These are phyloP conservation scores for Calonectria leucothoes DNA, from an alignment of 2,329 filamentous ascomycete species.

Conservation along the genomic window DNA sequence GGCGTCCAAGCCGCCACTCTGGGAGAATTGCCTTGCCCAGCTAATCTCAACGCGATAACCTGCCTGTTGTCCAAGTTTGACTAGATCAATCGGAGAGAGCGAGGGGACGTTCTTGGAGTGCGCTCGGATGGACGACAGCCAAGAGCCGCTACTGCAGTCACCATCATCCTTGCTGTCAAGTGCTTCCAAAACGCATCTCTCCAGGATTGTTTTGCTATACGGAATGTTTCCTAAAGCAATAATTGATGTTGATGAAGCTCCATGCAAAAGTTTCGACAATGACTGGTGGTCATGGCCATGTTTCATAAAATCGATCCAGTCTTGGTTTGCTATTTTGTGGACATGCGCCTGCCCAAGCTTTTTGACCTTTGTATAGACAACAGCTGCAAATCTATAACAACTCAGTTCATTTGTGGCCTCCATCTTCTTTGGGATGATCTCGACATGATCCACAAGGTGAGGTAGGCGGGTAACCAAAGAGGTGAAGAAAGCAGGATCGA, in stretches of 20 bases:
- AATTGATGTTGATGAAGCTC: background rate
- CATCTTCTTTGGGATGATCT: slow-evolving; percentile 44
- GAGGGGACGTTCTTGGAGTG: slow-evolving; percentile 11
- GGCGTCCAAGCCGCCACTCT: slow-evolving; percentile 40
- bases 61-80: slow-evolving; percentile 39
- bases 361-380: slow-evolving; percentile 31
- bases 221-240: slow-evolving; percentile 42
- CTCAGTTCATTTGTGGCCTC: slow-evolving; percentile 44
- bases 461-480: slow-evolving; percentile 25
- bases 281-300: slow-evolving; percentile 20
- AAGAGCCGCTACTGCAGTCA: background rate
- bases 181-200: slow-evolving; percentile 31
- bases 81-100: slow-evolving; percentile 30
- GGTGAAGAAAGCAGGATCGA: slow-evolving; percentile 42
- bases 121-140: slow-evolving; percentile 14
- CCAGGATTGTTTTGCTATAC: slow-evolving; percentile 45
- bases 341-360: background rate
- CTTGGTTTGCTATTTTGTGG: slow-evolving; percentile 13
- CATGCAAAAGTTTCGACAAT: slow-evolving; percentile 21
- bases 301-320: slow-evolving; percentile 38
- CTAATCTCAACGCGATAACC: slow-evolving; percentile 60
- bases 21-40: slow-evolving; percentile 54
- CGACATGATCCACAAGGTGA: slow-evolving; percentile 37
- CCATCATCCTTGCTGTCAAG: slow-evolving; percentile 1
- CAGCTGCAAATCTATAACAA: slow-evolving; percentile 42